Evolutionary conservation across 2,329 filamentous ascomycete genomes (phyloP).

Genomic region (Magnaporthiopsis poae): DNA sequence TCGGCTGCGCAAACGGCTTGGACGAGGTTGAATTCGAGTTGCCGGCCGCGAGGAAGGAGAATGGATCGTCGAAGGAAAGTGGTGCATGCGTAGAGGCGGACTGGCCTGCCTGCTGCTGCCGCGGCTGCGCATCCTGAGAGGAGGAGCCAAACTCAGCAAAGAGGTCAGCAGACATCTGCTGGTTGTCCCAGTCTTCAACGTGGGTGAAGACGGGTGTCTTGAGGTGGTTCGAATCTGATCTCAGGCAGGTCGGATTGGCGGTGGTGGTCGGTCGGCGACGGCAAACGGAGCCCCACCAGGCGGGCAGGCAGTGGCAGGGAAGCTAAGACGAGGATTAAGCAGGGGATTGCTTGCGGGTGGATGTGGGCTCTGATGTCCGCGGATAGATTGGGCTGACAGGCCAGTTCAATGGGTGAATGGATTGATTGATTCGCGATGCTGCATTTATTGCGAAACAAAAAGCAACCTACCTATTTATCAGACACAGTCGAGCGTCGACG

Average conservation of each 20-base stretch:
- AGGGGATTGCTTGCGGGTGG: not conserved
- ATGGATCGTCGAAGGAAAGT: slow-evolving; percentile 19
- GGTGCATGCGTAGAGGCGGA: slow-evolving; percentile 8
- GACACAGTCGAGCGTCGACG: not conserved
- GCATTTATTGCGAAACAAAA: not conserved
- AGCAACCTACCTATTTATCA: too few relatives aligned
- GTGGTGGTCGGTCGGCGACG: too few relatives aligned
- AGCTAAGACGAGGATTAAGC: not conserved
- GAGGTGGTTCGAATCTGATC: not conserved
- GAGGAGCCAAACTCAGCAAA: slow-evolving; percentile 52
- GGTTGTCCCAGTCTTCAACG: not conserved
- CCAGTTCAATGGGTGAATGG: too few relatives aligned
- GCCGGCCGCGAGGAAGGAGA: slow-evolving; percentile 21
- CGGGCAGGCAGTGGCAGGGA: not conserved
- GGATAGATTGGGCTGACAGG: not conserved
- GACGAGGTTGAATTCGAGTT: not conserved
- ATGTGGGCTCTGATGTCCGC: not conserved
- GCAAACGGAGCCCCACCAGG: not conserved
- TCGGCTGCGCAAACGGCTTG: slow-evolving; percentile 13
- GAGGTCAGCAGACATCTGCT: slow-evolving; percentile 53
- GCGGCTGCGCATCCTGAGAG: slow-evolving; percentile 19
- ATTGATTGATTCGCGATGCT: not conserved
- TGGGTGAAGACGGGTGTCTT: not conserved
- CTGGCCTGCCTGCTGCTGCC: slow-evolving; percentile 13
- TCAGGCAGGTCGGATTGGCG: not conserved